Conservation (phyloP, 768 basidiomycete genomes). For the Tylopilus rubrobrunneus region DNA sequence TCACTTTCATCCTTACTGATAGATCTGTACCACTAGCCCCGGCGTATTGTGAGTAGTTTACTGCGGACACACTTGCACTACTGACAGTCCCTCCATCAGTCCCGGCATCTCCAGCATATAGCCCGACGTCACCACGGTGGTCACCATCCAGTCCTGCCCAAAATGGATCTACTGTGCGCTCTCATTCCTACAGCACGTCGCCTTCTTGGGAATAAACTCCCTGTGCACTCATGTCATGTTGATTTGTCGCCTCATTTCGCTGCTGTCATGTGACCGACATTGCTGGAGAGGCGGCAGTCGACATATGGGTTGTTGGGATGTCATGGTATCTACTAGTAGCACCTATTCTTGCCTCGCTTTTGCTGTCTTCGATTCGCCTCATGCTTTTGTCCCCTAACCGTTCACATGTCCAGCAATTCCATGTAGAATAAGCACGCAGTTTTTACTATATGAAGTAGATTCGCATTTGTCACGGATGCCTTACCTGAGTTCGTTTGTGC, state of each 20-base stretch:
- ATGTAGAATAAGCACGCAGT: constrained; percentile 33
- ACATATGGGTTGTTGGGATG: constrained; percentile 8
- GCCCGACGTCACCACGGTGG: constrained; percentile 82
- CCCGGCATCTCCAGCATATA: constrained; percentile 83
- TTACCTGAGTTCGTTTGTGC: not conserved
- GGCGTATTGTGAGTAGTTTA: constrained; percentile 26
- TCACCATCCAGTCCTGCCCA: constrained; percentile 78
- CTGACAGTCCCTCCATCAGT: constrained; percentile 39
- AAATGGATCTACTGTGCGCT: constrained; percentile 37
- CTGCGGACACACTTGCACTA: not conserved
- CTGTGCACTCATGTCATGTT: no score
- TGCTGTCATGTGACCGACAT: constrained; percentile 1
- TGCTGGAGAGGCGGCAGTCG: constrained; percentile 6
- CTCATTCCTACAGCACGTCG: constrained; percentile 43
- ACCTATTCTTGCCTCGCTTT: constrained; percentile 19
- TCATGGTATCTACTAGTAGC: constrained; percentile 19
- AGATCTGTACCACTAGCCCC: not conserved
- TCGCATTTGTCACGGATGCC: constrained; percentile 1
- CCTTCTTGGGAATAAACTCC: constrained; percentile 48
- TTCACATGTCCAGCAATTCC: constrained; percentile 27
- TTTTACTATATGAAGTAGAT: constrained; percentile 9
- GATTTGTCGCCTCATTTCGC: not conserved
- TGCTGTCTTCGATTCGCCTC: constrained; percentile 3
- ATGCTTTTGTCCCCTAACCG: constrained; percentile 1
- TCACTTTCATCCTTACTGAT: not conserved